Evolutionary conservation across 116 monocot species (phyloP).

Genomic region (Dioscorea cayenensis): DNA sequence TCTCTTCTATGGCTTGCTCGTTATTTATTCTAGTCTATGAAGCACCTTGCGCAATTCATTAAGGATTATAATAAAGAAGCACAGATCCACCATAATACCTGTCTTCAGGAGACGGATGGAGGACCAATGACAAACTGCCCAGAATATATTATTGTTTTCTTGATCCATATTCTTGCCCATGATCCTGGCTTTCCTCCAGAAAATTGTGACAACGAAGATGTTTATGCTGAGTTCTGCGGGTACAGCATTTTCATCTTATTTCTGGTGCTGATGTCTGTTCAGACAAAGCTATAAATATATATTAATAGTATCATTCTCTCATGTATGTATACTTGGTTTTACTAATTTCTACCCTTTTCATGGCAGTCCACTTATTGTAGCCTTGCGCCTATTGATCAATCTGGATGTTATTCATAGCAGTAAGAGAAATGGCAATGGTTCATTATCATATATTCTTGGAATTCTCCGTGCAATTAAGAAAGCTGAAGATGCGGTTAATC

Average conservation of each 20-base stretch:
- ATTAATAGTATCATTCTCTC: neutral
- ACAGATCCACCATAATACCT: slow-evolving; percentile 4
- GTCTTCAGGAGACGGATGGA: slow-evolving; percentile 16
- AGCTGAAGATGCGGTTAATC: slow-evolving; percentile 80
- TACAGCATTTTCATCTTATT: slow-evolving; percentile 6
- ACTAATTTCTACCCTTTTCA: slow-evolving; percentile 3
- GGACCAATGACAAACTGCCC: slow-evolving; percentile 37
- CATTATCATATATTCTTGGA: slow-evolving; percentile 34
- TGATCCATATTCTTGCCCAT: slow-evolving; percentile 81
- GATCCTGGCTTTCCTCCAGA: slow-evolving; percentile 43
- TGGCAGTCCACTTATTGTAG: slow-evolving; percentile 60
- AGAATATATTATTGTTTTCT: slow-evolving; percentile 73
- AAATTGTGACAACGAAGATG: slow-evolving; percentile 35
- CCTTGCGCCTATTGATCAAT: slow-evolving; percentile 43
- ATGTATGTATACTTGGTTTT: neutral
- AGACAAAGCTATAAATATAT: neutral
- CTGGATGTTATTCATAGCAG: slow-evolving; percentile 7
- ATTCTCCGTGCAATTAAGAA: slow-evolving; percentile 75
- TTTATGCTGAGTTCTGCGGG: slow-evolving; percentile 58
- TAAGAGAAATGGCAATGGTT: slow-evolving; percentile 16
- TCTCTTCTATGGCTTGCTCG: neutral
- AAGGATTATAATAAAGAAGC: slow-evolving; percentile 22
- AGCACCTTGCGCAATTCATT: slow-evolving; percentile 50
- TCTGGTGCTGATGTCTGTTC: neutral
- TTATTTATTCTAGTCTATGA: slow-evolving; percentile 26